phyloP scores from a whole-genome alignment of 371 early-diverging fungal species.

The Circinella umbellata region DNA sequence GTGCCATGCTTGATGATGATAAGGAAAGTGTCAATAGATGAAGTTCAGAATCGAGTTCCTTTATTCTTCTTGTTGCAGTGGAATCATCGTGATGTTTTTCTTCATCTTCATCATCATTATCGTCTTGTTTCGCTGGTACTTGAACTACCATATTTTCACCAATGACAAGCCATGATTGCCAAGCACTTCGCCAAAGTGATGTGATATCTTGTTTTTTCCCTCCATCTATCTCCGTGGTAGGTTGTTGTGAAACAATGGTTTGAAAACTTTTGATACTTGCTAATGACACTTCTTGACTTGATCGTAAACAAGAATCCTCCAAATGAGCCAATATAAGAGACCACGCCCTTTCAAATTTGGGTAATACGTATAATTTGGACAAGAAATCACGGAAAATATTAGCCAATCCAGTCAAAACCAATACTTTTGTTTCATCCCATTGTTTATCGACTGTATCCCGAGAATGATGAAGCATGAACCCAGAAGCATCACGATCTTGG shows the following conservation, averaged over 20 bases:
- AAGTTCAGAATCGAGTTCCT: constrained; percentile 30
- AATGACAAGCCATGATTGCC: constrained; percentile 82
- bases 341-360: constrained; percentile 71
- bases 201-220: constrained; percentile 24
- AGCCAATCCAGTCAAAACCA: constrained; percentile 80
- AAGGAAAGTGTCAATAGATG: constrained; percentile 43
- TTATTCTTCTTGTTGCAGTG: constrained; percentile 10
- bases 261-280: constrained; percentile 76
- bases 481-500: constrained; percentile 41
- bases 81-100: not conserved
- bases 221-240: constrained; percentile 24
- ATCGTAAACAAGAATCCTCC: constrained; percentile 70
- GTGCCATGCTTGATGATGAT: constrained; percentile 36
- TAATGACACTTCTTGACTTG: constrained; percentile 78
- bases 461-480: constrained; percentile 67
- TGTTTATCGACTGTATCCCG: constrained; percentile 82
- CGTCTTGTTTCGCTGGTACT: not conserved
- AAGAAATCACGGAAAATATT: constrained; percentile 75
- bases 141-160: constrained; percentile 56
- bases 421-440: constrained; percentile 96
- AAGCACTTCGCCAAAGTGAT: constrained; percentile 71
- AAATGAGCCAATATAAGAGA: constrained; percentile 73
- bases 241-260: constrained; percentile 52
- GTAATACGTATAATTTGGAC: constrained; percentile 56
- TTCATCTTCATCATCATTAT: not conserved